Evolutionary conservation across 2,329 filamentous ascomycete genomes (phyloP).

Genomic region (Neofusicoccum sp.): DNA sequence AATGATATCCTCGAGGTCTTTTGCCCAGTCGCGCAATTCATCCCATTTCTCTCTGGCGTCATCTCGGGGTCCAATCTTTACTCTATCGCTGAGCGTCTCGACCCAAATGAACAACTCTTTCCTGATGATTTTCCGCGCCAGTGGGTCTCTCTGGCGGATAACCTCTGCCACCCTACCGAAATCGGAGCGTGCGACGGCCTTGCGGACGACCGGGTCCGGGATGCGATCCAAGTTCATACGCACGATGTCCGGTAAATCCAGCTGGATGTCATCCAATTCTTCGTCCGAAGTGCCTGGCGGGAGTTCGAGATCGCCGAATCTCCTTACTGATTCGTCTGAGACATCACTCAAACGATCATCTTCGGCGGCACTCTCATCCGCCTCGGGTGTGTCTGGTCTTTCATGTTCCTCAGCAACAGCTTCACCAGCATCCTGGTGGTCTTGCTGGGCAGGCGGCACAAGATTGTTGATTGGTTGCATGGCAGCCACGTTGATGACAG

Average conservation of each 20-base stretch:
- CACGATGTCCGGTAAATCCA: not conserved
- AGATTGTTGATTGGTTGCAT: slow-evolving; percentile 30
- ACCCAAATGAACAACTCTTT: slow-evolving; percentile 11
- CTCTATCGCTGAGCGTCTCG: not conserved
- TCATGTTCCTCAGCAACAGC: slow-evolving; percentile 22
- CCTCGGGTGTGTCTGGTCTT: slow-evolving; percentile 16
- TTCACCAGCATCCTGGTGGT: slow-evolving; percentile 23
- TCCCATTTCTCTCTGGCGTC: not conserved
- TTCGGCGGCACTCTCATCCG: slow-evolving; percentile 5
- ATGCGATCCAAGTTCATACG: not conserved
- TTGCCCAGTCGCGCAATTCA: slow-evolving; percentile 4
- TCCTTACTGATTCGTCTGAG: not conserved
- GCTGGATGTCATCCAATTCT: not conserved
- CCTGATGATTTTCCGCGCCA: not conserved
- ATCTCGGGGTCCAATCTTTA: not conserved
- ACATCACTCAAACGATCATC: slow-evolving; percentile 4
- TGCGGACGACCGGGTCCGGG: not conserved
- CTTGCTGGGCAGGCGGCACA: slow-evolving; percentile 23
- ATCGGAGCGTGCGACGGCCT: not conserved
- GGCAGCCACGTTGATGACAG: slow-evolving; percentile 74
- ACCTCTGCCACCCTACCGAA: not conserved
- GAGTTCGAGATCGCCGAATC: not conserved
- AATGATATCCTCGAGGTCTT: not conserved
- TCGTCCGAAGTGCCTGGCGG: not conserved
- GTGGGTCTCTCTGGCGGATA: not conserved